Evolutionary conservation across 352 stramenopile species (phyloP).

Genomic region (Phytopythium sindhum): DNA sequence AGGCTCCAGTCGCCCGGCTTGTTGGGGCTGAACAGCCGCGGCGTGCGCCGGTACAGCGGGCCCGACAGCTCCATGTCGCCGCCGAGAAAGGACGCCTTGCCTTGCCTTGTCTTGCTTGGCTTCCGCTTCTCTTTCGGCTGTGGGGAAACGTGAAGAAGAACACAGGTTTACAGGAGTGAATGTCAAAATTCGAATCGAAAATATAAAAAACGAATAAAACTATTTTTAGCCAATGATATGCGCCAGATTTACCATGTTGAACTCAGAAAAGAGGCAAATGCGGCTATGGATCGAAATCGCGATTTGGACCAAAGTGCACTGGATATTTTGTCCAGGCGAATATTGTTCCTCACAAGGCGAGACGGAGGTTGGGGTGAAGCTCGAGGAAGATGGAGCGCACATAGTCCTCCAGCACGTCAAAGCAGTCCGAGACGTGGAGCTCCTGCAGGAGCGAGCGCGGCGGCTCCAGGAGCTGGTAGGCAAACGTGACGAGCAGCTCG

Average conservation of each 20-base stretch:
- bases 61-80: slow-evolving; percentile 55
- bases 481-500: slow-evolving; percentile 66
- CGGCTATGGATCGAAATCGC: not conserved
- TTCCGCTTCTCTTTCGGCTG: too few species aligned
- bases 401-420: slow-evolving; percentile 77
- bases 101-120: not conserved
- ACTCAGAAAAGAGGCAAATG: not conserved
- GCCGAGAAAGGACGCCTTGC: not conserved
- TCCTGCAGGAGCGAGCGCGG: slow-evolving; percentile 38
- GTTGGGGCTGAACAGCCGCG: slow-evolving; percentile 66
- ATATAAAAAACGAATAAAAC: too few species aligned
- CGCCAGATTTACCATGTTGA: not conserved
- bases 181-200: not conserved
- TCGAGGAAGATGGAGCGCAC: slow-evolving; percentile 60
- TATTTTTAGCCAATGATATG: not conserved
- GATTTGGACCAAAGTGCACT: too few species aligned
- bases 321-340: too few species aligned
- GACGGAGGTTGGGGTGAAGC: slow-evolving; percentile 32
- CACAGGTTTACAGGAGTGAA: not conserved
- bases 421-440: slow-evolving; percentile 62
- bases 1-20: slow-evolving; percentile 75
- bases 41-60: slow-evolving; percentile 66
- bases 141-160: too few species aligned
- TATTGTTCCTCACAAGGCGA: not conserved
- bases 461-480: slow-evolving; percentile 62